Evolutionary conservation across 208 protist genomes (phyloP).

Genomic region (Trichomonas vaginalis): DNA sequence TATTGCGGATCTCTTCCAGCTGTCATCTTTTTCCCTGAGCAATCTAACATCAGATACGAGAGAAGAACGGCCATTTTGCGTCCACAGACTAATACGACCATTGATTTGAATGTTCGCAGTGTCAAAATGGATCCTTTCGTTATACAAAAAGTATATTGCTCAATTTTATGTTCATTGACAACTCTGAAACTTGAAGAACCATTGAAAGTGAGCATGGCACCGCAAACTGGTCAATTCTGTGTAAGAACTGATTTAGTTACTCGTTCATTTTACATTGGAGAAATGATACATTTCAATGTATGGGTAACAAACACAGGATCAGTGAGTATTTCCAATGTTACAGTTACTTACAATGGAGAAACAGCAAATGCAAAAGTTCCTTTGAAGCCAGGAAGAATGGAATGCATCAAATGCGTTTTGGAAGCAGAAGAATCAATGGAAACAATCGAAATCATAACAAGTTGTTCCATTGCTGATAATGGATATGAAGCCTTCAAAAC

Average conservation of each 20-base stretch:
- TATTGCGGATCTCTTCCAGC: not conserved
- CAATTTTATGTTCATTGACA: not conserved
- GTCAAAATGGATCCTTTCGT: not conserved
- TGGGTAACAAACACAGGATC: not conserved
- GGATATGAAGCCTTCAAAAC: not conserved
- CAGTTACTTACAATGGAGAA: not conserved
- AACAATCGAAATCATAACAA: not conserved
- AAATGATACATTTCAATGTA: not conserved
- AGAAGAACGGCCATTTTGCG: not conserved
- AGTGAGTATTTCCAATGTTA: not conserved
- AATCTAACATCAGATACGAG: not conserved
- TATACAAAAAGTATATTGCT: not conserved
- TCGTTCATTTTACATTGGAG: not conserved
- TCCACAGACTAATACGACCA: not conserved
- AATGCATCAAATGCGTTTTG: not conserved
- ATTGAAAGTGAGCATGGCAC: not conserved
- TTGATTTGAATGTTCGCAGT: not conserved
- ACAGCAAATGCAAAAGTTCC: not conserved
- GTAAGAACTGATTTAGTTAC: not conserved
- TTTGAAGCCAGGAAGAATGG: not conserved
- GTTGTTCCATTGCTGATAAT: not conserved
- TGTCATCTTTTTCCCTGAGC: not conserved
- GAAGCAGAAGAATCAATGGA: not conserved
- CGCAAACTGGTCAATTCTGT: not conserved
- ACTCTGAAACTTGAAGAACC: not conserved